A percentile compares a stretch with the other conserved stretches of the same genome.
Evolutionary conservation across 352 stramenopile genomes (phyloP).

Genomic region (Globisporangium emineosum): DNA sequence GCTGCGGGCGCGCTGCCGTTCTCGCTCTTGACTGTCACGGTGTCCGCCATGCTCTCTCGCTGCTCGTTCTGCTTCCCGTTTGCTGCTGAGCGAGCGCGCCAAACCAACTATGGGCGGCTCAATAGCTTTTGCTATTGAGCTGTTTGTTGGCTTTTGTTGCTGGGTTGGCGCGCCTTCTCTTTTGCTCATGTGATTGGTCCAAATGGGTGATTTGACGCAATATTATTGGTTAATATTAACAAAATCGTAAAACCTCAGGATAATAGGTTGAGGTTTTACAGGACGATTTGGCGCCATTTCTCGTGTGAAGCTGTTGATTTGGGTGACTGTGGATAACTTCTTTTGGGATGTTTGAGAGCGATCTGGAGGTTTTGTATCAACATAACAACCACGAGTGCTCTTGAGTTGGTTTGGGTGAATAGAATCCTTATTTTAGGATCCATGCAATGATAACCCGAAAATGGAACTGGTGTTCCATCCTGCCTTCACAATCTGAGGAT

Average conservation of each 20-base stretch:
- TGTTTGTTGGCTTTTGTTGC: background rate
- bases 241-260: background rate
- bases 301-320: background rate
- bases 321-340: background rate
- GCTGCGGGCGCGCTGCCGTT: conserved; percentile 1
- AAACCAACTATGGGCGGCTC: conserved; percentile 4
- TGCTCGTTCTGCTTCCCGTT: background rate
- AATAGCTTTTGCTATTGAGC: background rate
- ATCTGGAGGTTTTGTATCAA: background rate
- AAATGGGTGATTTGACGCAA: background rate
- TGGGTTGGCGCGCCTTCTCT: background rate
- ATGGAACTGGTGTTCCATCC: background rate
- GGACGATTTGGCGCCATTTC: background rate
- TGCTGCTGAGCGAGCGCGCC: background rate
- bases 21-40: conserved; percentile 20
- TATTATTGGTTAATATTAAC: background rate
- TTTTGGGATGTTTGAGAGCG: background rate
- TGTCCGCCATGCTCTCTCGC: conserved; percentile 24
- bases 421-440: background rate
- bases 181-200: background rate
- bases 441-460: background rate
- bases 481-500: background rate
- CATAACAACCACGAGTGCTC: background rate
- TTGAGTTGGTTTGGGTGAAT: background rate
- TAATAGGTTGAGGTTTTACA: background rate